Evolutionary conservation across 805 yeast species (phyloP), one percentile per base, ranked within the genome.

Genomic region (Zygosaccharomyces bisporus): DNA sequence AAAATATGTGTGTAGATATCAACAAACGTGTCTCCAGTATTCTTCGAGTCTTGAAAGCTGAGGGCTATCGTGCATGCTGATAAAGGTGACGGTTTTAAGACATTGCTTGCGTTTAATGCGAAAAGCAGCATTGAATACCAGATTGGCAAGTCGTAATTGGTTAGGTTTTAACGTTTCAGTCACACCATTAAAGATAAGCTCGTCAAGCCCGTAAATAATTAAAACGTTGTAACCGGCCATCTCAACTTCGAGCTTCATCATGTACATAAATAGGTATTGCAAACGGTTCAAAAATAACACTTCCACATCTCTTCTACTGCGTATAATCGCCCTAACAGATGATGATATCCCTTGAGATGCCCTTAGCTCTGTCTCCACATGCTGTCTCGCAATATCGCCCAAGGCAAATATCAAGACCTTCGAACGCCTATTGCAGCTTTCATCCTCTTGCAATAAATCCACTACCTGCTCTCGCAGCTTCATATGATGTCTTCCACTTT

Each of bases 231-330:
- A 62, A 16, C 41, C 36, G 19, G 49, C 42, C 8, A 45, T 29
- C 9, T 51, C 61, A 2, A 53, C 58, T 41, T 63, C 64, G 10
- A 62, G 46, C 40, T 60, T 57, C 51, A 61, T 63, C 45, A 64
- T 38, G 44, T 59, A 64, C 64, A 64, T 64, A 35, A 56, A 62
- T 17, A 64, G 42, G 38, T 62, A 63, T 46, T 62, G 65, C 14
- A 60, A 40, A 19, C 56, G 56, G 37, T 55, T 60, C 25, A 64
- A 41, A 46, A 63, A 64, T 2, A 64, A 40, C 7, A 64, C 46
- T 17, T 58, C 48, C 5, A 61, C 47, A 23, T 53, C 48, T 5
- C 48, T 21, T 23, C 56, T 34, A 19, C 54, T 46, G 16, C 33
- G 43, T 6, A 39, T 39, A 6, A 52, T 41, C 1, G 54, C 53